Base-by-base conservation (phyloP, 495 filamentous ascomycete genomes). In the Alectoria sarmentosa region DNA sequence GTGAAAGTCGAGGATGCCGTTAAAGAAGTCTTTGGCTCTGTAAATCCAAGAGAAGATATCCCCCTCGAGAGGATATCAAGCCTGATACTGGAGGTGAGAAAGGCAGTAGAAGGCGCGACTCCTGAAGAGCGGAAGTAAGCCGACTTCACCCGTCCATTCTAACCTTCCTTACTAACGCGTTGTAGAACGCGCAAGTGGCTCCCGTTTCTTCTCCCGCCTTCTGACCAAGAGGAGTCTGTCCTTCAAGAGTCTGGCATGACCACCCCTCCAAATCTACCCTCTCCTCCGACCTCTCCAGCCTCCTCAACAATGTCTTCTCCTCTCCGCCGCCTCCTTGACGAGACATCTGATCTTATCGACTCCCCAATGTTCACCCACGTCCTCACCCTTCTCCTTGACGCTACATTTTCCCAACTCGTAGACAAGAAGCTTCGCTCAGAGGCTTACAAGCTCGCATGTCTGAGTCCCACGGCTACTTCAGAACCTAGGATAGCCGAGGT, bases 321-420 rank as follows among this genome's bases (percentile, higher is more conserved):
- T 37, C 84, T 98, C 68, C 89, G 93, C 58, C 86, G 89, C 60
- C 83, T 99, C n/a, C 80, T 98, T 2, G 92, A 98, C 70, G 94
- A 98, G 76, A 97, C 94, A 14, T 88, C 94, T 28, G 94, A 98
- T 74, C 80, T 98, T 23, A 89, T 98, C 68, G 95, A 98, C 63
- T 96, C 93, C 0, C 95, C 95, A 0, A 82, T 88, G 26, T 96
- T 97, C 75, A 82, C 86, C 10, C 85, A 87, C 65, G 91, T 98
- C 39, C 76, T 94, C 49, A 91, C 89, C 11, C 84, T 88, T 65
- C 84, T 97, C 63, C 88, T 98, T 66, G 91, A 97, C 72, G 84
- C 91, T 52, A 86, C 86, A 11, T 98, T 96, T 78, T 88, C 88
- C 8, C 82, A 86, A 3, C 80, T 99, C 10, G 78, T 96, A 28